phyloP scores from a whole-genome alignment of 257 asterid genomes.

The Solanum medicagineum region DNA sequence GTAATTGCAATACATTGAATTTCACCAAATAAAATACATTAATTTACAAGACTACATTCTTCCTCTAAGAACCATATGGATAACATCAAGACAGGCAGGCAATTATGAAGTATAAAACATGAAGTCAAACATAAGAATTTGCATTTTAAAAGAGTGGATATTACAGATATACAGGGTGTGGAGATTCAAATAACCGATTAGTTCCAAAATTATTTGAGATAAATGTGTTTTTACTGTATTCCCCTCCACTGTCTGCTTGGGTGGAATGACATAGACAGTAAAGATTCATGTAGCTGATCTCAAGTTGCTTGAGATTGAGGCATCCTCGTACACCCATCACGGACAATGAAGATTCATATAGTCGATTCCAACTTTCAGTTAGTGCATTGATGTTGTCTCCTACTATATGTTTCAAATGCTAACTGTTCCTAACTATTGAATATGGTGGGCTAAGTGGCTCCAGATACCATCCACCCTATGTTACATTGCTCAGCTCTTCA shows the following conservation, averaged over 20 bases:
- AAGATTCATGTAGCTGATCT: background rate
- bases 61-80: background rate
- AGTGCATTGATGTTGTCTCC: background rate
- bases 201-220: background rate
- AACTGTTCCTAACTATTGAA: background rate
- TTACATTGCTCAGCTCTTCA: background rate
- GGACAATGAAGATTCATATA: background rate
- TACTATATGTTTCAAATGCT: background rate
- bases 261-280: background rate
- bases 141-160: background rate
- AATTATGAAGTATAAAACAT: background rate
- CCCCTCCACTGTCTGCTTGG: background rate
- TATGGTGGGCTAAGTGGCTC: background rate
- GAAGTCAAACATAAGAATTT: background rate
- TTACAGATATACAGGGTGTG: background rate
- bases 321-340: background rate
- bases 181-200: background rate
- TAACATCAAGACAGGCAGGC: background rate
- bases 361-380: background rate
- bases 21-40: background rate
- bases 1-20: background rate
- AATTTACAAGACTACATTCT: background rate
- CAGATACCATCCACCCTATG: background rate
- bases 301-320: background rate
- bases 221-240: background rate